Conservation (phyloP, 768 basidiomycete genomes). For the Megacollybia marginata region DNA sequence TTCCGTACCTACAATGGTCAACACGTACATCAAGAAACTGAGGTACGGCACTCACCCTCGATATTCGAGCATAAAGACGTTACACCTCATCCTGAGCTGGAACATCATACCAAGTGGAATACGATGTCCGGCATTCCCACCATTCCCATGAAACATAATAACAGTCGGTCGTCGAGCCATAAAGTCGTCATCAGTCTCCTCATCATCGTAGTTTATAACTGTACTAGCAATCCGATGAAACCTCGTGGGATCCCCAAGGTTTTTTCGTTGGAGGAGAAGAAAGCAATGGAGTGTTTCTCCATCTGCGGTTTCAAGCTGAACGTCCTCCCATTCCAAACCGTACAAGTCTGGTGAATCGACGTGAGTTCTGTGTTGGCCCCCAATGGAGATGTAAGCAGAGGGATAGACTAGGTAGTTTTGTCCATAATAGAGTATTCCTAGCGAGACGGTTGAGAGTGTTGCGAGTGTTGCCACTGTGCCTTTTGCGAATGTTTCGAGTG, state of each 20-base stretch:
- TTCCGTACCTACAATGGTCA: conserved; percentile 60
- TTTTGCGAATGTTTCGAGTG: conserved; percentile 17
- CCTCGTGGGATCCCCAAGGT: conserved; percentile 25
- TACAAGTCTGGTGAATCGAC: conserved; percentile 67
- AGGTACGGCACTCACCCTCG: conserved; percentile 58
- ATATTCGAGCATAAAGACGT: conserved; percentile 92
- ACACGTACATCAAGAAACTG: neutral
- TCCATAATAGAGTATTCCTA: conserved; percentile 56
- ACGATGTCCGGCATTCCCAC: conserved; percentile 82
- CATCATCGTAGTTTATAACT: conserved; percentile 26
- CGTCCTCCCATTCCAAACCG: conserved; percentile 67
- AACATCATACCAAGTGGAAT: conserved; percentile 84
- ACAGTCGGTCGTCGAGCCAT: conserved; percentile 64
- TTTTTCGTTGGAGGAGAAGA: conserved; percentile 58
- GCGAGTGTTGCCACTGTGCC: conserved; percentile 50
- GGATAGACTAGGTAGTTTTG: conserved; percentile 92
- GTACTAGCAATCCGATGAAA: conserved; percentile 11
- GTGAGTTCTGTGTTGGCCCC: conserved; percentile 15
- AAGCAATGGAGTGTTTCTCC: conserved; percentile 68
- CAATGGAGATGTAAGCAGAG: conserved; percentile 45
- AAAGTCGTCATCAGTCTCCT: conserved; percentile 53
- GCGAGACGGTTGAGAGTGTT: conserved; percentile 41
- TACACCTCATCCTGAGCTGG: conserved; percentile 77
- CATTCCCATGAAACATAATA: conserved; percentile 91
- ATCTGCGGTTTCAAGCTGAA: conserved; percentile 69